Evolutionary conservation across 1,284 basidiomycete species (phyloP).

Genomic region (Puccinia coronata): DNA sequence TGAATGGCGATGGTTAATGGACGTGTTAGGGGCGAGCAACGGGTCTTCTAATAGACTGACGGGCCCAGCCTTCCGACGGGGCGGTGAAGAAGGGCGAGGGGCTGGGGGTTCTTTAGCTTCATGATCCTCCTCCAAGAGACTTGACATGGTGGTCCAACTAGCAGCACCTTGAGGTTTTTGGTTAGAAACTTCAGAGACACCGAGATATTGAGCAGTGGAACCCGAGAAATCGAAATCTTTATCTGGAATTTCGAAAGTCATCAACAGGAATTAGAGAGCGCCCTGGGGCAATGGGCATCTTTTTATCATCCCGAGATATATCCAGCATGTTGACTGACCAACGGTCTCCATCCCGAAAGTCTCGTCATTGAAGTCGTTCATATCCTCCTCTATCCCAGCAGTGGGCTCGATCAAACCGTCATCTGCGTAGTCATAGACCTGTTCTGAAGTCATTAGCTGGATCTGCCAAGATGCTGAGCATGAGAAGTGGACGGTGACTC

Average conservation of each 20-base stretch:
- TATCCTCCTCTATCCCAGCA: conserved; percentile 74
- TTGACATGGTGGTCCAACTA: conserved; percentile 39
- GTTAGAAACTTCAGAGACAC: background rate
- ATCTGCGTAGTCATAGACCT: conserved; percentile 42
- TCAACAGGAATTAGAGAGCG: background rate
- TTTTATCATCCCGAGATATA: background rate
- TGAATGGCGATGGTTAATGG: conserved; percentile 11
- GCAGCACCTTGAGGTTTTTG: conserved; percentile 13
- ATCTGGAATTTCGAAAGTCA: conserved; percentile 6
- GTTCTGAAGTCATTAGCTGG: background rate
- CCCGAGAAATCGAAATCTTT: conserved; percentile 50
- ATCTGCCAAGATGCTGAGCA: background rate
- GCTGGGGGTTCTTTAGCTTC: conserved; percentile 11
- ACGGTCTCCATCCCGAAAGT: conserved; percentile 50
- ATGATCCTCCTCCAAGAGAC: conserved; percentile 15
- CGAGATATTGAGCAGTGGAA: conserved; percentile 49
- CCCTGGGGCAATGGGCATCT: background rate
- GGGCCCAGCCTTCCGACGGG: conserved; percentile 1
- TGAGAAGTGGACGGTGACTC: background rate
- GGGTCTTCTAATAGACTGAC: conserved; percentile 47
- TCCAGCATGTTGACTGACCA: conserved; percentile 5
- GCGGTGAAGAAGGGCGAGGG: conserved; percentile 7
- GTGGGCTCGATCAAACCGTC: conserved; percentile 60
- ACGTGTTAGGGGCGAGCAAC: conserved; percentile 38
- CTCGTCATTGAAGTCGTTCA: conserved; percentile 54